Evolutionary conservation across 2,329 filamentous ascomycete species (phyloP).

Genomic region (Aaosphaeria arxii): DNA sequence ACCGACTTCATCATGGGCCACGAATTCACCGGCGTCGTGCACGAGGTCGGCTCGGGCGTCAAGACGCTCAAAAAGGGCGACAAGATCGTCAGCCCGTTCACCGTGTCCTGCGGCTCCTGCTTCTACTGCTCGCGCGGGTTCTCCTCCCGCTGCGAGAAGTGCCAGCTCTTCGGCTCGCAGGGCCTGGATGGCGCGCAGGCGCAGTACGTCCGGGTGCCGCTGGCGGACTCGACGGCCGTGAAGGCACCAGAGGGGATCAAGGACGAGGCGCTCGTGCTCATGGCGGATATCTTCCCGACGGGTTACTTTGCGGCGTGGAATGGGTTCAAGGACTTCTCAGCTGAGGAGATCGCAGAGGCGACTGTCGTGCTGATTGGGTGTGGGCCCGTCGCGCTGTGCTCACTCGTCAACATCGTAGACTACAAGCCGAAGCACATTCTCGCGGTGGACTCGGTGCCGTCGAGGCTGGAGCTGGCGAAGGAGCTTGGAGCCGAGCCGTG

Average conservation of each 20-base stretch:
- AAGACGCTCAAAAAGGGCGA: slow-evolving; percentile 71
- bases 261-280: slow-evolving; percentile 73
- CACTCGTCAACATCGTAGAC: slow-evolving; percentile 72
- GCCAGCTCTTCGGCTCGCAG: slow-evolving; percentile 66
- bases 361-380: slow-evolving; percentile 81
- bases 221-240: slow-evolving; percentile 77
- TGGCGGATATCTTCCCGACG: slow-evolving; percentile 88
- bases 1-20: slow-evolving; percentile 73
- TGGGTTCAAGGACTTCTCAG: slow-evolving; percentile 63
- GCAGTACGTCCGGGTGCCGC: slow-evolving; percentile 70
- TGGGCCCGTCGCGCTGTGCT: slow-evolving; percentile 77
- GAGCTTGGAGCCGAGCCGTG: slow-evolving; percentile 77
- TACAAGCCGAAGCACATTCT: slow-evolving; percentile 73
- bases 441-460: slow-evolving; percentile 75
- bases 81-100: slow-evolving; percentile 80
- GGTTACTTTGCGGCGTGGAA: slow-evolving; percentile 82
- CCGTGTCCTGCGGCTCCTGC: slow-evolving; percentile 59
- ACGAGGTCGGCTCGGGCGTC: slow-evolving; percentile 65
- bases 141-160: slow-evolving; percentile 73
- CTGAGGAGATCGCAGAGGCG: slow-evolving; percentile 59
- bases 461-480: slow-evolving; percentile 69
- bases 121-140: slow-evolving; percentile 80
- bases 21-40: slow-evolving; percentile 78
- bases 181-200: slow-evolving; percentile 75
- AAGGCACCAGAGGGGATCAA: slow-evolving; percentile 69